Conservation (phyloP, 2,329 filamentous ascomycete genomes). For the Byssochlamys sp. region DNA sequence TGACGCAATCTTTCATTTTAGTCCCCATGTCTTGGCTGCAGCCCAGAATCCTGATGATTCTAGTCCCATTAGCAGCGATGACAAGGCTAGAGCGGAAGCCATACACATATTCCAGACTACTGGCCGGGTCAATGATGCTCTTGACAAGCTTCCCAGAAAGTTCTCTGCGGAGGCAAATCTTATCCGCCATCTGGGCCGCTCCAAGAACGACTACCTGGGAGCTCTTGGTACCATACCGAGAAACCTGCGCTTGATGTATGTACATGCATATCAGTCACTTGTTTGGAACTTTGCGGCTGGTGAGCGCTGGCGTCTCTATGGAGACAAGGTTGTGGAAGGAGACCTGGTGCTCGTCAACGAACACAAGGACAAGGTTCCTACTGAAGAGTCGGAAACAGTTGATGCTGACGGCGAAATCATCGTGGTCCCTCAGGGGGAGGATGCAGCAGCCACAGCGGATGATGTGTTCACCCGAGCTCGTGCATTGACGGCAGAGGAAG, state of each 20-base stretch:
- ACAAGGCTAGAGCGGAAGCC: constrained; percentile 66
- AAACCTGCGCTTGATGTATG: constrained; percentile 82
- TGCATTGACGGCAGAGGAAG: constrained; percentile 66
- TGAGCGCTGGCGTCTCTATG: constrained; percentile 68
- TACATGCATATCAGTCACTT: constrained; percentile 89
- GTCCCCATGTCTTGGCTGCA: constrained; percentile 51
- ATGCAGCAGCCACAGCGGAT: constrained; percentile 45
- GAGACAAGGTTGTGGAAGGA: constrained; percentile 65
- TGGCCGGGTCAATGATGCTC: constrained; percentile 50
- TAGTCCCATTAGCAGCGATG: constrained; percentile 57
- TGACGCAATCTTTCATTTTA: constrained; percentile 65
- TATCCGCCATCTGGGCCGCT: constrained; percentile 59
- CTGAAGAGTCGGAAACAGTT: constrained; percentile 31
- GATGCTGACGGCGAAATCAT: constrained; percentile 58
- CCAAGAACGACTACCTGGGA: constrained; percentile 63
- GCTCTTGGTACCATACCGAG: constrained; percentile 71
- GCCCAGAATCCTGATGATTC: constrained; percentile 39
- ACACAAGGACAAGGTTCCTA: constrained; percentile 41
- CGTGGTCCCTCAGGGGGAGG: constrained; percentile 49
- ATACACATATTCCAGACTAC: constrained; percentile 63
- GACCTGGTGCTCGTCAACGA: constrained; percentile 67
- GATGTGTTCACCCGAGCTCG: constrained; percentile 61
- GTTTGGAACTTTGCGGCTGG: constrained; percentile 86
- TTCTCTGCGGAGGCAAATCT: constrained; percentile 73
- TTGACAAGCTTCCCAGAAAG: constrained; percentile 63